Base-by-base conservation (phyloP, 768 basidiomycete species). In the Aureoboletus auriporus region DNA sequence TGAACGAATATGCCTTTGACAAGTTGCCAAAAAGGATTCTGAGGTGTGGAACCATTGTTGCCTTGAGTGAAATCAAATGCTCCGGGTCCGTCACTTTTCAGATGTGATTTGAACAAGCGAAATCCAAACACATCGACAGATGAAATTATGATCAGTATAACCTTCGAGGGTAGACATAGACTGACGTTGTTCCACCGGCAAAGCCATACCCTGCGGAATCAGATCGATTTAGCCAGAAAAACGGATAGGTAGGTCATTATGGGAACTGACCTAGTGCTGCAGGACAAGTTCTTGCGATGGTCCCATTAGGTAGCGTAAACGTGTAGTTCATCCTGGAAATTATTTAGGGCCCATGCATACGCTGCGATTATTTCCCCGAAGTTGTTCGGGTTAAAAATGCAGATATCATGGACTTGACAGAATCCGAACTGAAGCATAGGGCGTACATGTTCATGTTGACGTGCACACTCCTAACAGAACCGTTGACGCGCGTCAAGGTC, bases 1-100 rank as follows among this genome's bases (percentile, higher is more conserved):
- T 6, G 3, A 7, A 34, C n/a, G n/a, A 33, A 39, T 1, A 42
- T 51, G 61, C 78, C 79, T 69, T 89, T 91, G 43, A 90, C 84
- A 28, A 88, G 58, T 53, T 89, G 76, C 86, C 88, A 89, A 62
- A 90, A 86, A 5, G 84, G 83, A 62, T 90, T 89, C 79, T 78
- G 82, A 8, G 78, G 65, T 13, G 61, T 61, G 4, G 82, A 78
- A 17, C 78, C 75, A 60, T 89, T 87, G 54, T 77, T 73, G 5
- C 88, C 86, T 69, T 89, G 88, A 29, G 82, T 67, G 54, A 89
- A 91, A 64, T 89, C 85, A 52, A 89, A 82, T 1, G 79, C 78
- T 16, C 89, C 89, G 4, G 89, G 87, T 0, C 89, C 87, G 65
- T 90, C 88, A 28, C 60, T 61, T 49, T 48, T 14, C 8, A 8